A percentile compares a stretch with the other conserved stretches of the same genome.
Evolutionary conservation across 768 basidiomycete genomes (phyloP).

Genomic region (Trametes punicea): DNA sequence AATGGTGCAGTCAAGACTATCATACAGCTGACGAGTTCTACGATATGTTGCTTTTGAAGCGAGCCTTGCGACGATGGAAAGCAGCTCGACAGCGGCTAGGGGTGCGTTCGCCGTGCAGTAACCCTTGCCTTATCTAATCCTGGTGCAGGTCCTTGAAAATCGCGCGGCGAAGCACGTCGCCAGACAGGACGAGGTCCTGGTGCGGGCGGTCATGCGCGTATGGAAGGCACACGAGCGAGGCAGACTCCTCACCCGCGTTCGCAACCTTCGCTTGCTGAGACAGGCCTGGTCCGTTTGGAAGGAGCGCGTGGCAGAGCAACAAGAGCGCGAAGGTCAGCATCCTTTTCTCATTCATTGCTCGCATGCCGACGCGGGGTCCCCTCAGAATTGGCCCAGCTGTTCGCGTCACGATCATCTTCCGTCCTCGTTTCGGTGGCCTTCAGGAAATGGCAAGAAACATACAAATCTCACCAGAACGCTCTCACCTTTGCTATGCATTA

Average conservation of each 20-base stretch:
- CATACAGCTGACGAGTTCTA: constrained; percentile 44
- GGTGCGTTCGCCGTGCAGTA: constrained; percentile 35
- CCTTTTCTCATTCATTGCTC: too few relatives aligned
- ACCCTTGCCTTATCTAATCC: neutral
- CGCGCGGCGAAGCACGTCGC: constrained; percentile 54
- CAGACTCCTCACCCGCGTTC: constrained; percentile 52
- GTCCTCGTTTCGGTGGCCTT: constrained; percentile 36
- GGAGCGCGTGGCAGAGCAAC: constrained; percentile 38
- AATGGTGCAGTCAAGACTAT: constrained; percentile 39
- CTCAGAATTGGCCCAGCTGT: constrained; percentile 49
- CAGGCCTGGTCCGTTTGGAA: constrained; percentile 51
- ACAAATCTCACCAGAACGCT: constrained; percentile 45
- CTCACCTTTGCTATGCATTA: constrained; percentile 47
- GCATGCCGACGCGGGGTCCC: neutral
- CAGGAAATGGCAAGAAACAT: constrained; percentile 44
- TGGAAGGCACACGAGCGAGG: constrained; percentile 72
- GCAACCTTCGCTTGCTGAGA: constrained; percentile 42
- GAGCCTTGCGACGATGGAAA: constrained; percentile 54
- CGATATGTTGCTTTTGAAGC: constrained; percentile 42
- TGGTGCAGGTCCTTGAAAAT: constrained; percentile 47
- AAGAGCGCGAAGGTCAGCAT: constrained; percentile 44
- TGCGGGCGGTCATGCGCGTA: constrained; percentile 56
- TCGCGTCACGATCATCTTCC: constrained; percentile 44
- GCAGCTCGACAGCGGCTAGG: constrained; percentile 44
- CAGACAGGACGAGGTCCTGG: constrained; percentile 54